Conservation (phyloP, 306 rosid species). For the Hippophae rhamnoides region DNA sequence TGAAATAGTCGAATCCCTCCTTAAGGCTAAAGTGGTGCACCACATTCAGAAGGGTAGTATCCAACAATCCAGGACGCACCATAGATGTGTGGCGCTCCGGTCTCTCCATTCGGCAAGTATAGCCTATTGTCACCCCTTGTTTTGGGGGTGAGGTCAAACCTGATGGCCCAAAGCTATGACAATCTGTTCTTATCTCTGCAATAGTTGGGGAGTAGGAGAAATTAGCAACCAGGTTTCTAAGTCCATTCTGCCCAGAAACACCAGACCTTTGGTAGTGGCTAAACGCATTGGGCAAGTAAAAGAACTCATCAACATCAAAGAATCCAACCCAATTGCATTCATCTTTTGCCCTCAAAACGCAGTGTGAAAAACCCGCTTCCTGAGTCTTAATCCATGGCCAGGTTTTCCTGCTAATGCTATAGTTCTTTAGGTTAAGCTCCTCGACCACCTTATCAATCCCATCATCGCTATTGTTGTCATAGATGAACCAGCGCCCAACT, state of each 20-base stretch:
- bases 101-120: slow-evolving; percentile 74
- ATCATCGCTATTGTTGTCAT: slow-evolving; percentile 91
- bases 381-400: slow-evolving; percentile 99
- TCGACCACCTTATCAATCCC: slow-evolving; percentile 43
- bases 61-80: slow-evolving; percentile 60
- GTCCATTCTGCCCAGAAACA: slow-evolving; percentile 49
- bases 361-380: slow-evolving; percentile 94
- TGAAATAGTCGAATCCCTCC: slow-evolving; percentile 33
- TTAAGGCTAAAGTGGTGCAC: slow-evolving; percentile 80
- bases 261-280: slow-evolving; percentile 17
- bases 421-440: slow-evolving; percentile 48
- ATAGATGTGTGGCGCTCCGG: slow-evolving; percentile 82
- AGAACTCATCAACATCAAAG: slow-evolving; percentile 93
- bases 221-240: slow-evolving; percentile 42
- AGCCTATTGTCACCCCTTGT: slow-evolving; percentile 64
- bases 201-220: slow-evolving; percentile 36
- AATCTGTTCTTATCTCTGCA: slow-evolving; percentile 74
- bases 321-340: slow-evolving; percentile 93
- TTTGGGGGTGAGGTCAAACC: slow-evolving; percentile 54
- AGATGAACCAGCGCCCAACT: slow-evolving; percentile 85
- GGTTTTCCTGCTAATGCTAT: slow-evolving; percentile 49
- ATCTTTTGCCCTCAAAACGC: slow-evolving; percentile 68
- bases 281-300: slow-evolving; percentile 48
- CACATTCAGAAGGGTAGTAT: slow-evolving; percentile 60
- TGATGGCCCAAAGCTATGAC: slow-evolving; percentile 91